phyloP scores from a whole-genome alignment of 1,284 basidiomycete species.

The Pascua sp. region DNA sequence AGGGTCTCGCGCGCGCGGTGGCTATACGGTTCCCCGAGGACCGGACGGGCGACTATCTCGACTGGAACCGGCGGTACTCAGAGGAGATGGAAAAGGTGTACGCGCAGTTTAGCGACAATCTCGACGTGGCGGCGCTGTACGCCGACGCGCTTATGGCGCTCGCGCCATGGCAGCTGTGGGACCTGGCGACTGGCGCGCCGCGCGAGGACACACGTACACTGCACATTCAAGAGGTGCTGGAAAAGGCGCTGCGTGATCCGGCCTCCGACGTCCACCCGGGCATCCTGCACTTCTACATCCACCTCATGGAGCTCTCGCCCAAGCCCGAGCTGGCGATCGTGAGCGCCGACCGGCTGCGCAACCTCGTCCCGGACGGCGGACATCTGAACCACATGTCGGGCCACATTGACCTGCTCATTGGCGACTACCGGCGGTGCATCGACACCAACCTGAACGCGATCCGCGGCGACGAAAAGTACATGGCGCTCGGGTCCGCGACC shows the following conservation, averaged over 20 bases:
- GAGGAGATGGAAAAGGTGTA: constrained; percentile 36
- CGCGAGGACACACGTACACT: constrained; percentile 22
- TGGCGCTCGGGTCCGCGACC: constrained; percentile 6
- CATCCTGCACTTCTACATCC: constrained; percentile 43
- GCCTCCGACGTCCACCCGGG: constrained; percentile 28
- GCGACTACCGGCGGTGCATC: constrained; percentile 41
- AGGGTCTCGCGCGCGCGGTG: constrained; percentile 12
- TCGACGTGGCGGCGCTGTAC: constrained; percentile 37
- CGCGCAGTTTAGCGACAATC: constrained; percentile 17
- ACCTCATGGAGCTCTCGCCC: constrained; percentile 41
- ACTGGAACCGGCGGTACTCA: constrained; percentile 31
- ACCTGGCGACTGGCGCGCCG: constrained; percentile 31
- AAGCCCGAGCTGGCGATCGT: constrained; percentile 35
- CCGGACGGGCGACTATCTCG: constrained; percentile 10
- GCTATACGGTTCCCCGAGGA: constrained; percentile 15
- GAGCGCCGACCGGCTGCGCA: constrained; percentile 28
- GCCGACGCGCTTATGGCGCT: constrained; percentile 41
- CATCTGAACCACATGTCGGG: constrained; percentile 45
- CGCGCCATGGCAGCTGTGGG: constrained; percentile 43
- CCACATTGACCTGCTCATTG: constrained; percentile 42
- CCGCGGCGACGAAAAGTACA: constrained; percentile 35
- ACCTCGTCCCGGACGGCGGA: constrained; percentile 37
- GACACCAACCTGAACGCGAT: constrained; percentile 30
- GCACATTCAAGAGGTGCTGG: constrained; percentile 29
- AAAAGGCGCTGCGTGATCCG: constrained; percentile 21